These are phyloP conservation scores for Gossypium davidsonii DNA, from an alignment of 441 rosid species.

Conservation along the genomic window DNA sequence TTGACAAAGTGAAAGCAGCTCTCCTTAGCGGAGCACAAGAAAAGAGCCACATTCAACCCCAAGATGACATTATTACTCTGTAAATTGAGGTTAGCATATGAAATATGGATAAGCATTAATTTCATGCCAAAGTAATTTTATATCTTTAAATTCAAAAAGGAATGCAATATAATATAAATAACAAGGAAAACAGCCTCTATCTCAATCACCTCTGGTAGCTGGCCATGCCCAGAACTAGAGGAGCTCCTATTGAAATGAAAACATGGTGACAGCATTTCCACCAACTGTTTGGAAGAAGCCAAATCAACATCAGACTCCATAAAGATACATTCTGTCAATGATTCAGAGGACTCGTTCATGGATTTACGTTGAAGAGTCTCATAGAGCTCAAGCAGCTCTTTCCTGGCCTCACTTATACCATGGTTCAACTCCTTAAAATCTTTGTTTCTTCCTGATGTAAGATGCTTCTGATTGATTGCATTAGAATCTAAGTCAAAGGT, in stretches of 20 bases:
- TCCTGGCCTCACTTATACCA: conserved; percentile 43
- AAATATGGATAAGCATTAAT: background rate
- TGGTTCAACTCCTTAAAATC: conserved; percentile 36
- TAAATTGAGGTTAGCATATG: conserved; percentile 19
- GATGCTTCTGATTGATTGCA: conserved; percentile 37
- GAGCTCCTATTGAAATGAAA: conserved; percentile 39
- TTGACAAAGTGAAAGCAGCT: conserved; percentile 90
- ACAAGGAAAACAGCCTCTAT: background rate
- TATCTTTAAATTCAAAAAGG: background rate
- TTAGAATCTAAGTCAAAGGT: conserved; percentile 35
- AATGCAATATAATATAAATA: background rate
- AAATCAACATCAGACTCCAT: conserved; percentile 50
- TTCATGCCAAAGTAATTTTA: background rate
- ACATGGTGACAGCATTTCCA: conserved; percentile 44
- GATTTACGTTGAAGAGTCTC: conserved; percentile 38
- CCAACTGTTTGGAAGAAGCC: conserved; percentile 65
- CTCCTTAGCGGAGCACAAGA: conserved; percentile 81
- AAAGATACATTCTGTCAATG: conserved; percentile 35
- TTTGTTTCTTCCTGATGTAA: conserved; percentile 30
- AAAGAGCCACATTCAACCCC: conserved; percentile 63
- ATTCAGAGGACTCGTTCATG: conserved; percentile 35
- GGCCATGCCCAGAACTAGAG: conserved; percentile 33
- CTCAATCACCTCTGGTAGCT: conserved; percentile 57
- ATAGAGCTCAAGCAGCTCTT: conserved; percentile 49
- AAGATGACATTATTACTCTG: conserved; percentile 69